Evolutionary conservation across 306 rosid genomes (phyloP).

Genomic region (Cicer yamashitae): DNA sequence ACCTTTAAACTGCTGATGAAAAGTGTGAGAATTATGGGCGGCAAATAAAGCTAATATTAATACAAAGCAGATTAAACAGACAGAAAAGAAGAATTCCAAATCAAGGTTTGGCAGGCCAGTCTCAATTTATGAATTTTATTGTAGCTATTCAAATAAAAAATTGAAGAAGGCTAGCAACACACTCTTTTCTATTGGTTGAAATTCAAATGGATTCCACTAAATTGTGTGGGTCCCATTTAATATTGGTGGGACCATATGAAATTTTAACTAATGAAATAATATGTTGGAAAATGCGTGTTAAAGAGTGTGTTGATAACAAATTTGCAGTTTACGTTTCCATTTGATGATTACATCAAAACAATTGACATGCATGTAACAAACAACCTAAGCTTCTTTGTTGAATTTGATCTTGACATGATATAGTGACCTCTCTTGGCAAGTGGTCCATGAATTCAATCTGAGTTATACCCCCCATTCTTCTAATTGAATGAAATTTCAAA

Average conservation of each 20-base stretch:
- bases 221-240: no score
- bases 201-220: no score
- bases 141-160: background rate
- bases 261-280: no score
- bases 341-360: background rate
- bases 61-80: slow-evolving; percentile 15
- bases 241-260: no score
- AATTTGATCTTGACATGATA: background rate
- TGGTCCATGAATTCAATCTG: no score
- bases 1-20: background rate
- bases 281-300: no score
- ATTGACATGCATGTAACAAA: background rate
- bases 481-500: no score
- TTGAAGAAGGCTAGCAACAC: no score
- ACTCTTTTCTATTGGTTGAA: no score
- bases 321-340: background rate
- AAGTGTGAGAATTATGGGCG: background rate
- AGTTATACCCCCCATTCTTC: no score
- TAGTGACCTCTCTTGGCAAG: no score
- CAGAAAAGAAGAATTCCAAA: background rate
- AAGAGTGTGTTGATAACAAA: background rate
- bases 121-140: slow-evolving; percentile 8
- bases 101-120: slow-evolving; percentile 7
- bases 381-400: background rate
- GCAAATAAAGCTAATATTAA: background rate